Evolutionary conservation across 257 asterid species (phyloP).

Genomic region (Parsonsia alboflavescens): DNA sequence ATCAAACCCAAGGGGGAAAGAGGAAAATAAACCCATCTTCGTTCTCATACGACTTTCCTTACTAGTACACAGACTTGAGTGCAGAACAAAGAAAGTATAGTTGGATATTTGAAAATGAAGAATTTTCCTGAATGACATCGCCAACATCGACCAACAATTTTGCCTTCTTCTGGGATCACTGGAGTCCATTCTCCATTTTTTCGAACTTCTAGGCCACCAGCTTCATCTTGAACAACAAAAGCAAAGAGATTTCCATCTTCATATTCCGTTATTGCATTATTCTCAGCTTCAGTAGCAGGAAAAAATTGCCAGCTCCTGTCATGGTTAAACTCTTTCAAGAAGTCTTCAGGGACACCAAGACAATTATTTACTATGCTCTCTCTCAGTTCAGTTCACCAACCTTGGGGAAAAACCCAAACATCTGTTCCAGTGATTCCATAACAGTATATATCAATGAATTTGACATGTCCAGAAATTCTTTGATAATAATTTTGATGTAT

Average conservation of each 20-base stretch:
- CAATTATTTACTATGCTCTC: constrained; percentile 49
- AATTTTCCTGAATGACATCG: constrained; percentile 43
- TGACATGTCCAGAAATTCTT: not conserved
- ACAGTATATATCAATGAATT: not conserved
- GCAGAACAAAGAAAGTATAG: not conserved
- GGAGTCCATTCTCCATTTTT: constrained; percentile 43
- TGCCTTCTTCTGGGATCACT: constrained; percentile 28
- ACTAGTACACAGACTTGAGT: not conserved
- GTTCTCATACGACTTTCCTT: too few relatives aligned
- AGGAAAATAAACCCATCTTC: too few relatives aligned
- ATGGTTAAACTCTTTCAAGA: constrained; percentile 40
- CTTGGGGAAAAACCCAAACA: constrained; percentile 32
- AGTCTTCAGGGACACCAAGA: constrained; percentile 40
- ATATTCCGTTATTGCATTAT: constrained; percentile 35
- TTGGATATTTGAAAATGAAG: not conserved
- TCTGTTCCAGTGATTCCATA: constrained; percentile 40
- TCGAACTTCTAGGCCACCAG: constrained; percentile 51
- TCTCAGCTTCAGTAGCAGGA: constrained; percentile 39
- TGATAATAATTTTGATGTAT: too few relatives aligned
- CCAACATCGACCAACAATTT: constrained; percentile 39
- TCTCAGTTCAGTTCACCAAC: constrained; percentile 25
- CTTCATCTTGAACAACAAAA: constrained; percentile 50
- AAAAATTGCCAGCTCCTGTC: constrained; percentile 49
- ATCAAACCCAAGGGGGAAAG: not conserved
- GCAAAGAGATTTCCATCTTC: constrained; percentile 47